phyloP scores from a whole-genome alignment of 176 grass and related monocot species.

The Lolium rigidum region DNA sequence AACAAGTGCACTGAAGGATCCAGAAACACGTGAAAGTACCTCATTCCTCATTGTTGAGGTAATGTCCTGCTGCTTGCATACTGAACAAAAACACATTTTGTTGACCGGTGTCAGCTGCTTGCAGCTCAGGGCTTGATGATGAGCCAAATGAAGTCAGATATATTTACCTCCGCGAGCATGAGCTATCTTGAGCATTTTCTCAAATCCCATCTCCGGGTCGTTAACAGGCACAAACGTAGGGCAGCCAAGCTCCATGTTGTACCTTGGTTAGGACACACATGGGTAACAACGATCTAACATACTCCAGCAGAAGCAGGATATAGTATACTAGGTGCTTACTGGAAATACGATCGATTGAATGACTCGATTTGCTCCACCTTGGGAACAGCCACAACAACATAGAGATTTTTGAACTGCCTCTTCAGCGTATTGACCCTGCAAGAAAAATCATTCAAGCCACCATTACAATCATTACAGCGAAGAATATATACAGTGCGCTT shows the following conservation, averaged over 20 bases:
- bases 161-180: constrained; percentile 76
- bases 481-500: not conserved
- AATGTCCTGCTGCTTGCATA: constrained; percentile 78
- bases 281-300: constrained; percentile 24
- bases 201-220: constrained; percentile 84
- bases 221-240: constrained; percentile 76
- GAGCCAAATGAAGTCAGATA: constrained; percentile 21
- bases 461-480: not conserved
- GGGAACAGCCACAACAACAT: constrained; percentile 66
- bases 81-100: constrained; percentile 42
- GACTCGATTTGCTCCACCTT: constrained; percentile 78
- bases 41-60: constrained; percentile 65
- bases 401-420: constrained; percentile 78
- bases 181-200: constrained; percentile 91
- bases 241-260: constrained; percentile 65
- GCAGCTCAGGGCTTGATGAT: constrained; percentile 8
- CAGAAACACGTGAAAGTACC: constrained; percentile 48
- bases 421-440: constrained; percentile 72
- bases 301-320: not conserved
- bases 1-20: not conserved
- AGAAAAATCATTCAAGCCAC: not conserved
- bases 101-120: constrained; percentile 22
- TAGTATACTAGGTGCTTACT: constrained; percentile 40
- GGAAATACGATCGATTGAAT: constrained; percentile 72
- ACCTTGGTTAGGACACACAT: constrained; percentile 44